phyloP scores from a whole-genome alignment of 345 rosid genomes.

The Geranium rotundifolium region DNA sequence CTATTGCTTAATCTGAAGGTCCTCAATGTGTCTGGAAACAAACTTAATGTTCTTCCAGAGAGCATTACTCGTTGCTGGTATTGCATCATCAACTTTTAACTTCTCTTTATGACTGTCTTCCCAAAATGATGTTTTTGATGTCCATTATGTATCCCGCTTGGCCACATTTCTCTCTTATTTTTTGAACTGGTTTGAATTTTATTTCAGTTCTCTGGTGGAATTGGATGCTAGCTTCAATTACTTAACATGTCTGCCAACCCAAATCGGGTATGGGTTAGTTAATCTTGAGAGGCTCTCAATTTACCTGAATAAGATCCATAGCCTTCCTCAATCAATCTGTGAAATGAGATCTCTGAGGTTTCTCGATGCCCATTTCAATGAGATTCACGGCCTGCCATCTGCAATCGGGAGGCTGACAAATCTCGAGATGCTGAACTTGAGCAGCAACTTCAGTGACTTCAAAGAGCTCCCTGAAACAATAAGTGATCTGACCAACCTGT shows the following conservation, averaged over 20 bases:
- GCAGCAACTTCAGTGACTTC: constrained; percentile 82
- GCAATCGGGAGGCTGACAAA: constrained; percentile 57
- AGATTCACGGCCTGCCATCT: constrained; percentile 62
- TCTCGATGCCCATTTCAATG: constrained; percentile 86
- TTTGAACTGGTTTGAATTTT: constrained; percentile 1
- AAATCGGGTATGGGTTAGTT: constrained; percentile 62
- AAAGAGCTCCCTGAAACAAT: constrained; percentile 56
- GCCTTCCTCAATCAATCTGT: constrained; percentile 59
- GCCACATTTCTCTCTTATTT: background rate
- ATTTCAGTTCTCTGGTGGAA: constrained; percentile 59
- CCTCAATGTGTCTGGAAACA: constrained; percentile 62
- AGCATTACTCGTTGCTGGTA: constrained; percentile 66
- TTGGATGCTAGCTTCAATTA: constrained; percentile 80
- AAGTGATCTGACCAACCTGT: constrained; percentile 56
- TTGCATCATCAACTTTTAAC: background rate
- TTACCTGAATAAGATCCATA: constrained; percentile 60
- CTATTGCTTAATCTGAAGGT: constrained; percentile 46
- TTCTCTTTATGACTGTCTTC: background rate
- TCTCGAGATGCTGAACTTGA: constrained; percentile 66
- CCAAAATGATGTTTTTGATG: background rate
- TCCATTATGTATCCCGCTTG: background rate
- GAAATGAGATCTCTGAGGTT: constrained; percentile 60
- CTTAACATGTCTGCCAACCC: constrained; percentile 52
- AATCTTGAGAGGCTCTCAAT: constrained; percentile 58
- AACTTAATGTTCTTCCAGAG: constrained; percentile 68